Percentiles rank a stretch among this genome's conserved stretches.
phyloP scores from a whole-genome alignment of 257 asterid species.

The Scutellaria minor region DNA sequence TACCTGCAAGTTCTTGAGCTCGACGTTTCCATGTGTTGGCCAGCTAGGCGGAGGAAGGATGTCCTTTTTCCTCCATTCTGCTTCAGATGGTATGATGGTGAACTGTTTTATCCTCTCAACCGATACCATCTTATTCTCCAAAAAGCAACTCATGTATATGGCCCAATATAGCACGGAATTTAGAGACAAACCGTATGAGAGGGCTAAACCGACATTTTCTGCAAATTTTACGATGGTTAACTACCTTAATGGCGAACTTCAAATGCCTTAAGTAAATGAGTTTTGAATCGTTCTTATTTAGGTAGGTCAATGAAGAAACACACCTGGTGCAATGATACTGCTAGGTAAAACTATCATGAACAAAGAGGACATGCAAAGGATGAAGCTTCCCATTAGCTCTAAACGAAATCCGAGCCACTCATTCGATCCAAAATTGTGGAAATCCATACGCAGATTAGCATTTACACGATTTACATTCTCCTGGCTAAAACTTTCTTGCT shows the following conservation, averaged over 20 bases:
- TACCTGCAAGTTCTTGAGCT: constrained; percentile 70
- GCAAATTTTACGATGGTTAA: constrained; percentile 28
- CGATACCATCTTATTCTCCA: constrained; percentile 95
- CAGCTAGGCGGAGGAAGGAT: constrained; percentile 70
- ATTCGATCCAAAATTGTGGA: constrained; percentile 88
- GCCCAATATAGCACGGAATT: constrained; percentile 70
- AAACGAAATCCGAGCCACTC: constrained; percentile 96
- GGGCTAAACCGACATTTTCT: constrained; percentile 88
- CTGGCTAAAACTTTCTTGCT: constrained; percentile 66
- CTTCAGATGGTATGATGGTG: constrained; percentile 80
- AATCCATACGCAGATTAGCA: constrained; percentile 84
- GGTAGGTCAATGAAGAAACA: neutral
- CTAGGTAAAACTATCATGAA: constrained; percentile 90
- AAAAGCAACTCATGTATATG: constrained; percentile 71
- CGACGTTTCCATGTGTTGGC: constrained; percentile 79
- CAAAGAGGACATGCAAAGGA: constrained; percentile 81
- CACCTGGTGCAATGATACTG: constrained; percentile 93
- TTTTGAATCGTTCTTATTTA: too few relatives aligned
- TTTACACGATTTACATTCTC: constrained; percentile 82
- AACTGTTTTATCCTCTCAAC: constrained; percentile 97
- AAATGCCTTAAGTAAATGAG: too few relatives aligned
- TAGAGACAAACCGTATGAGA: constrained; percentile 89
- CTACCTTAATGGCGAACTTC: too few relatives aligned
- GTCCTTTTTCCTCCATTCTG: constrained; percentile 75
- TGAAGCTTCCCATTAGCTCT: constrained; percentile 79